A percentile compares a stretch with the other conserved stretches of the same genome.
Conservation (phyloP, 257 asterid genomes). For the Marsdenia floribunda region DNA sequence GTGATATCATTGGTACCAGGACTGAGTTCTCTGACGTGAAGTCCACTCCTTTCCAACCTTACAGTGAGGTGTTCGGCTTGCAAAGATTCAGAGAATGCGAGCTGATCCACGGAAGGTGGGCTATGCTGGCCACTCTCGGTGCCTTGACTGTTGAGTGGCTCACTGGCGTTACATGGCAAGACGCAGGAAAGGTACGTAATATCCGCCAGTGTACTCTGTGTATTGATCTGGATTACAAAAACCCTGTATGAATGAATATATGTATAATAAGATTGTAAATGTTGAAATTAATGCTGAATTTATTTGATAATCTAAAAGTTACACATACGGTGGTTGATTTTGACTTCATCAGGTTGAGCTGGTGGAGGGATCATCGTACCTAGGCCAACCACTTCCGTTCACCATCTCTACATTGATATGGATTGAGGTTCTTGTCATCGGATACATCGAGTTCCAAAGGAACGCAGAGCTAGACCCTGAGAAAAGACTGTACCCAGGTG, state of each 20-base stretch:
- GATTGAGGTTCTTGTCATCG: constrained; percentile 76
- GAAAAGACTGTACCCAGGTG: constrained; percentile 92
- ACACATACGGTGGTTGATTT: too few relatives aligned
- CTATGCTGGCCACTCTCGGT: constrained; percentile 93
- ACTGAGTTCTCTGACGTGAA: constrained; percentile 59
- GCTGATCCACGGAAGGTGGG: constrained; percentile 98
- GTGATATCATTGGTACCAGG: constrained; percentile 79
- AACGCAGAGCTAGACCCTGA: constrained; percentile 97
- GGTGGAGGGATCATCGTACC: constrained; percentile 83
- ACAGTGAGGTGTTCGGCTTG: constrained; percentile 78
- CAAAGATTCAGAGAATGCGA: constrained; percentile 95
- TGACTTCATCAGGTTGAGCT: constrained; percentile 60
- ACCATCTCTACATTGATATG: constrained; percentile 75
- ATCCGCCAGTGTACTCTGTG: too few relatives aligned
- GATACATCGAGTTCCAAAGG: constrained; percentile 95
- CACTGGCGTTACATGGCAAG: constrained; percentile 97
- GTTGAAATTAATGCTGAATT: neutral
- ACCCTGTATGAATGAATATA: too few relatives aligned
- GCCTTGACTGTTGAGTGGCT: constrained; percentile 89
- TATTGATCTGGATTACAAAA: too few relatives aligned
- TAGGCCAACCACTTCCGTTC: constrained; percentile 95
- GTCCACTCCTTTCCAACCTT: constrained; percentile 89
- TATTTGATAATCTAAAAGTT: neutral
- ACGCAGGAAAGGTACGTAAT: constrained; percentile 75
- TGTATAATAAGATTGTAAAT: neutral